Percentiles rank a stretch among this genome's conserved stretches.
Conservation (phyloP, 495 filamentous ascomycete genomes). For the Trichocladium antarcticum region DNA sequence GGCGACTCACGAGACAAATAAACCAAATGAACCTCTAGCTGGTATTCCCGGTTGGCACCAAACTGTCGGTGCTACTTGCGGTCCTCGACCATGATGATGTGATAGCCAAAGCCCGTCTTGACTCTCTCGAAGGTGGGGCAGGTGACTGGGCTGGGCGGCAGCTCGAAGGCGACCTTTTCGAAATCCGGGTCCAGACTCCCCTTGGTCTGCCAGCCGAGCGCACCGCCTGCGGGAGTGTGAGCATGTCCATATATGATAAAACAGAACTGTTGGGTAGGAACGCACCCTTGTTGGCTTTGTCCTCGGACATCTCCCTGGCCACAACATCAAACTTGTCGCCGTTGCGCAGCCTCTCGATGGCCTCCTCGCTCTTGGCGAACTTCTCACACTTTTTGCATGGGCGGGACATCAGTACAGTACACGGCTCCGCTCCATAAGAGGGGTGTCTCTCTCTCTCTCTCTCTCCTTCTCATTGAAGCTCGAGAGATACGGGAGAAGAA, state of each 20-base stretch:
- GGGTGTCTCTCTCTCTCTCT: too few species aligned
- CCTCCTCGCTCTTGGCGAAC: slow-evolving; percentile 78
- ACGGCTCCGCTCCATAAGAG: too few species aligned
- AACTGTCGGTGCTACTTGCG: slow-evolving; percentile 14
- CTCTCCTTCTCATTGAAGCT: too few species aligned
- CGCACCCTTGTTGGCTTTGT: slow-evolving; percentile 73
- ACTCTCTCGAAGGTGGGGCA: slow-evolving; percentile 68
- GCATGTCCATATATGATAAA: slow-evolving; percentile 2
- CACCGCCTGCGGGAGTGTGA: slow-evolving; percentile 48
- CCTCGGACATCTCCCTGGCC: slow-evolving; percentile 73
- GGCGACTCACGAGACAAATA: slow-evolving; percentile 21
- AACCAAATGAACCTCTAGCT: slow-evolving; percentile 4
- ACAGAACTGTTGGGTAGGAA: too few species aligned
- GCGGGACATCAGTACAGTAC: background rate
- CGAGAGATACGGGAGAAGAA: too few species aligned
- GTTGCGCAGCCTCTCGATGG: slow-evolving; percentile 60
- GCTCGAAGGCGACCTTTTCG: slow-evolving; percentile 68
- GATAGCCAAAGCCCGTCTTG: slow-evolving; percentile 83
- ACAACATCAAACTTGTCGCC: slow-evolving; percentile 85
- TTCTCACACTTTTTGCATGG: slow-evolving; percentile 60
- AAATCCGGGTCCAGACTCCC: slow-evolving; percentile 64
- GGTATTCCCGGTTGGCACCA: slow-evolving; percentile 5
- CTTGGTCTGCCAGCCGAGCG: slow-evolving; percentile 72
- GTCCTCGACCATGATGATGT: slow-evolving; percentile 74
- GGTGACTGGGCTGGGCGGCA: slow-evolving; percentile 64